These are phyloP conservation scores for Monilinia vaccinii-corymbosi DNA, from an alignment of 2,329 filamentous ascomycete genomes.

Conservation along the genomic window DNA sequence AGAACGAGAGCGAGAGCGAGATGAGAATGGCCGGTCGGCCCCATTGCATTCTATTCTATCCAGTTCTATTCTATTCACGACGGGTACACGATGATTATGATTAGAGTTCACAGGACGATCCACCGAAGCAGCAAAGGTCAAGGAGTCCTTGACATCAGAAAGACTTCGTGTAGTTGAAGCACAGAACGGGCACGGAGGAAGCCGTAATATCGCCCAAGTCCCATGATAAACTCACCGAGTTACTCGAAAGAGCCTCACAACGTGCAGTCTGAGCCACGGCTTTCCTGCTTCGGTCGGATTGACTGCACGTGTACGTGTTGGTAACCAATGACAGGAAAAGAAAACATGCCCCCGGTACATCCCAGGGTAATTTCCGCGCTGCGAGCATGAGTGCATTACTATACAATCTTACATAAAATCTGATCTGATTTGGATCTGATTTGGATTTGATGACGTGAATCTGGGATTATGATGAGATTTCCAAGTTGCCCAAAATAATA, in stretches of 20 bases:
- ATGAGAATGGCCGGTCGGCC: background rate
- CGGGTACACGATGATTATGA: no score
- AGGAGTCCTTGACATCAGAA: background rate
- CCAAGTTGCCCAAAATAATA: background rate
- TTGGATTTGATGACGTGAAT: no score
- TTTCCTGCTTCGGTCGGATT: background rate
- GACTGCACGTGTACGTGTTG: background rate
- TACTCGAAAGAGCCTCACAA: background rate
- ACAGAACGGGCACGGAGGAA: background rate
- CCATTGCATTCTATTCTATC: no score
- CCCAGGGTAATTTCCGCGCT: no score
- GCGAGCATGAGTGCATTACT: no score
- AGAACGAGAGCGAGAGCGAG: background rate
- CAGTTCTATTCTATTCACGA: no score
- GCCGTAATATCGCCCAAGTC: background rate
- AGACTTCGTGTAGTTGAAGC: no score
- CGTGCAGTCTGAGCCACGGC: background rate
- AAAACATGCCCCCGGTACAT: background rate
- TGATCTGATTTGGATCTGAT: no score
- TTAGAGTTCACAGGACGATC: no score
- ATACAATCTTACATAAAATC: no score
- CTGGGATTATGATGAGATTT: no score
- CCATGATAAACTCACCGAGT: background rate
- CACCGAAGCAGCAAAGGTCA: background rate
- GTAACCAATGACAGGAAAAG: background rate